Conservation (phyloP, 495 filamentous ascomycete species). For the Oleoguttula mirabilis region DNA sequence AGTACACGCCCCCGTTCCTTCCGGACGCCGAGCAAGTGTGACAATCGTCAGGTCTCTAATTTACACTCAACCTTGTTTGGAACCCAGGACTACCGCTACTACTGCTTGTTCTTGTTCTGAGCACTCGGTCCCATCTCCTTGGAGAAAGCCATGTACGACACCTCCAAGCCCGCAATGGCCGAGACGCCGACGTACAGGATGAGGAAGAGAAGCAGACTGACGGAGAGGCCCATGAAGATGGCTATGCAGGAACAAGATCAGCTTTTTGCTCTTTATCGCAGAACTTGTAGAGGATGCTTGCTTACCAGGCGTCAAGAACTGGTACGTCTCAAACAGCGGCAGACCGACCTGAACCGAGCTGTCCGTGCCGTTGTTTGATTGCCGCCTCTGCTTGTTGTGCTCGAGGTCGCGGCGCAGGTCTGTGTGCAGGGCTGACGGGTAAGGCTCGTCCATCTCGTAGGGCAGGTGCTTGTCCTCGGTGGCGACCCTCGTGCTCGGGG, state of each 20-base stretch:
- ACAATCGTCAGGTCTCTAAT: too few relatives aligned
- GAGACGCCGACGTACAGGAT: slow-evolving; percentile 67
- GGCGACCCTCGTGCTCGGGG: too few relatives aligned
- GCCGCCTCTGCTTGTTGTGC: slow-evolving; percentile 7
- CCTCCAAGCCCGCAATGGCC: slow-evolving; percentile 66
- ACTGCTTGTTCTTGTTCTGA: slow-evolving; percentile 61
- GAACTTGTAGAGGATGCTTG: not conserved
- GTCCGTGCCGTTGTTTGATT: slow-evolving; percentile 18
- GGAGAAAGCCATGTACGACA: slow-evolving; percentile 88
- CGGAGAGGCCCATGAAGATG: slow-evolving; percentile 72
- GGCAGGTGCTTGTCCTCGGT: slow-evolving; percentile 11
- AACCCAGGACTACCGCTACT: too few relatives aligned
- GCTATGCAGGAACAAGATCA: slow-evolving; percentile 41
- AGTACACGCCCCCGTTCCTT: too few relatives aligned
- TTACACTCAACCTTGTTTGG: too few relatives aligned
- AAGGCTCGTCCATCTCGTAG: slow-evolving; percentile 42
- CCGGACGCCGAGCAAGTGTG: too few relatives aligned
- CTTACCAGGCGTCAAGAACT: slow-evolving; percentile 67
- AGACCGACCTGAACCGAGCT: slow-evolving; percentile 22
- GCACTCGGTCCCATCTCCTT: slow-evolving; percentile 82
- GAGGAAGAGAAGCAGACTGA: slow-evolving; percentile 51
- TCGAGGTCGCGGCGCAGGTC: slow-evolving; percentile 47
- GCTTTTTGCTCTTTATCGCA: too few relatives aligned
- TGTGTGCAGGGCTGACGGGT: slow-evolving; percentile 39
- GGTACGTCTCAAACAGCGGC: slow-evolving; percentile 80